Percentiles rank a stretch among this genome's conserved stretches.
phyloP scores from a whole-genome alignment of 2,329 filamentous ascomycete genomes.

The Fusarium longipes region DNA sequence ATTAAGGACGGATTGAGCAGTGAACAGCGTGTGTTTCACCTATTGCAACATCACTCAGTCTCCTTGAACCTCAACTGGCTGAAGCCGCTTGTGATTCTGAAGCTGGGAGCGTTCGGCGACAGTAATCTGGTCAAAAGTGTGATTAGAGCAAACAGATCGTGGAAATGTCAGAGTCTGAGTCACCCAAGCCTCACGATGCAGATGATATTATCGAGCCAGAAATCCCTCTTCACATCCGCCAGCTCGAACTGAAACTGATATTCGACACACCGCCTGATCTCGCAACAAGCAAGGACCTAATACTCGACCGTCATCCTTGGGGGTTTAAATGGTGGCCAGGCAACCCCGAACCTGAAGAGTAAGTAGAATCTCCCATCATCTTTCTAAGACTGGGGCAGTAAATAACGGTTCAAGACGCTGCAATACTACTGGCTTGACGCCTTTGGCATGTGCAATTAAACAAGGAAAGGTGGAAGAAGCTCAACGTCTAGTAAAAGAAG shows the following conservation, averaged over 20 bases:
- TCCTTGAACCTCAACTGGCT: too few species aligned
- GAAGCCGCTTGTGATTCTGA: too few species aligned
- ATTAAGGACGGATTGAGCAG: too few species aligned
- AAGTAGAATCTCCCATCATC: background rate
- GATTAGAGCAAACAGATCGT: too few species aligned
- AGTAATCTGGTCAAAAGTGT: too few species aligned
- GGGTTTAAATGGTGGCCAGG: background rate
- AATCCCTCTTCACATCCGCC: background rate
- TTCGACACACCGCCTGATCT: background rate
- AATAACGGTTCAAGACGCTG: background rate
- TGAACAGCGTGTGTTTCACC: too few species aligned
- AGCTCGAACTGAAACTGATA: background rate
- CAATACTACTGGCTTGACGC: background rate
- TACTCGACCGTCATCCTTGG: background rate
- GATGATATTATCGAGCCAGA: background rate
- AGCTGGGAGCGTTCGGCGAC: too few species aligned
- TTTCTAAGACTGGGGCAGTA: too few species aligned
- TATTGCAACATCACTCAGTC: too few species aligned
- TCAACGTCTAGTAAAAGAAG: background rate
- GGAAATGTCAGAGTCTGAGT: too few species aligned
- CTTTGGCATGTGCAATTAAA: background rate
- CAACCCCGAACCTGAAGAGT: background rate
- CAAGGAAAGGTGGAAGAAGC: background rate
- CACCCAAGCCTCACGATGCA: too few species aligned
- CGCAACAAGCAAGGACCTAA: background rate